phyloP scores from a whole-genome alignment of 208 protist species.

The Hexamita inflata region DNA sequence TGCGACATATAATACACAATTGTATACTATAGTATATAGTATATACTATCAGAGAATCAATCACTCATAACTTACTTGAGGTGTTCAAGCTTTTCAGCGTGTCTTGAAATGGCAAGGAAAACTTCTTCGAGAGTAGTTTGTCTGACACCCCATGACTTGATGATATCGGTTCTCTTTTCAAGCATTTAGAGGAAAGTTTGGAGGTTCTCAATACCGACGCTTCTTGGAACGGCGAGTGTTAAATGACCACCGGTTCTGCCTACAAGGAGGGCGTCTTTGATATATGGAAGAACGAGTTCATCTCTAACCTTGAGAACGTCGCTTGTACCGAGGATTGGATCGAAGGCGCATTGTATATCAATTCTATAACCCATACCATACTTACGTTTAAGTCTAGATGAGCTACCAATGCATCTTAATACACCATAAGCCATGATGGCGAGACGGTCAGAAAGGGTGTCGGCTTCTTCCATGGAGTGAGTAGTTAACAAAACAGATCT shows the following conservation, averaged over 20 bases:
- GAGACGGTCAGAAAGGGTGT: background rate
- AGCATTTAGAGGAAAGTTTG: background rate
- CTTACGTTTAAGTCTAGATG: background rate
- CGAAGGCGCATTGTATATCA: background rate
- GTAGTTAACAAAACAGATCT: slow-evolving; percentile 19
- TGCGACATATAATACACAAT: no score
- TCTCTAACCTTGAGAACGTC: background rate
- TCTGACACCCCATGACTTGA: background rate
- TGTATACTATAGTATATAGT: no score
- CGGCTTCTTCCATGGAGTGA: slow-evolving; percentile 31
- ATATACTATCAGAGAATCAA: no score
- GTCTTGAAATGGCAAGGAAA: slow-evolving; percentile 1
- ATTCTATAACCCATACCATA: slow-evolving; percentile 27
- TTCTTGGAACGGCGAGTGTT: slow-evolving; percentile 1
- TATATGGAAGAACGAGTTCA: background rate
- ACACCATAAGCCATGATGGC: slow-evolving; percentile 11
- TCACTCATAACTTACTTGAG: no score
- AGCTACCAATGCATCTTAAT: background rate
- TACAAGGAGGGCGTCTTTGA: background rate
- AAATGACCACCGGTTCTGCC: background rate
- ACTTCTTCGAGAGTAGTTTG: slow-evolving; percentile 28
- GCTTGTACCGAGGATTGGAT: background rate
- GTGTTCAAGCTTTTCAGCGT: background rate
- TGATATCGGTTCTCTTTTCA: background rate
- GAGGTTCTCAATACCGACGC: background rate